Evolutionary conservation across 805 yeast genomes (phyloP).

Genomic region (Lachancea cidri): DNA sequence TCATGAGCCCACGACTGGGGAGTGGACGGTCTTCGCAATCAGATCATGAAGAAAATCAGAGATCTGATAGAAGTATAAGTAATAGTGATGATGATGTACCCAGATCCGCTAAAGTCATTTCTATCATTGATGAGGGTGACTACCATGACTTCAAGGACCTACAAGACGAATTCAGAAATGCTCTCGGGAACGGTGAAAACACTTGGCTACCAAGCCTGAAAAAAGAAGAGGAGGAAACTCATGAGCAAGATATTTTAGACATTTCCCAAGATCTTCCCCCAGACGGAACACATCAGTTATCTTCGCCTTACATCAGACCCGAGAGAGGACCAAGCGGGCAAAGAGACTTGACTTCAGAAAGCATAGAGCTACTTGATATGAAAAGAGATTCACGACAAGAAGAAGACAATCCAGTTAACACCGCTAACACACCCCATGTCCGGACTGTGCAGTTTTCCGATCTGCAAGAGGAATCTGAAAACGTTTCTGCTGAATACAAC

Average conservation of each 20-base stretch:
- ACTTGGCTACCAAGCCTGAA: constrained; percentile 25
- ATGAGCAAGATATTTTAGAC: neutral
- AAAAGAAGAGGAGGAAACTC: neutral
- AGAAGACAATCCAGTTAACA: neutral
- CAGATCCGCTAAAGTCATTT: constrained; percentile 25
- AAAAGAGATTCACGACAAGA: constrained; percentile 8
- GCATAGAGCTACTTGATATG: neutral
- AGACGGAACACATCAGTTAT: neutral
- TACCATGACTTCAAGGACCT: constrained; percentile 30
- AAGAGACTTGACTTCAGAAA: neutral
- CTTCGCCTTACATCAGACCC: neutral
- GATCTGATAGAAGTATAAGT: neutral
- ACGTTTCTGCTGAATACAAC: too few species aligned
- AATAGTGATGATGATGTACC: constrained; percentile 12
- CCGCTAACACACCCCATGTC: neutral
- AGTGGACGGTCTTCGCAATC: neutral
- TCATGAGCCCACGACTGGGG: constrained; percentile 2
- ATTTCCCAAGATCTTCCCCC: neutral
- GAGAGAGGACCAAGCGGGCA: neutral
- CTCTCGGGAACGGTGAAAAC: constrained; percentile 22
- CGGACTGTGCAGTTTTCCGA: neutral
- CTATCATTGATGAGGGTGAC: constrained; percentile 29
- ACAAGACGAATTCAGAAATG: constrained; percentile 28
- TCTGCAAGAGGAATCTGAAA: neutral
- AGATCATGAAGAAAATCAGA: neutral